phyloP scores from a whole-genome alignment of 169 alveolate species.

The Plasmodium vivax region DNA sequence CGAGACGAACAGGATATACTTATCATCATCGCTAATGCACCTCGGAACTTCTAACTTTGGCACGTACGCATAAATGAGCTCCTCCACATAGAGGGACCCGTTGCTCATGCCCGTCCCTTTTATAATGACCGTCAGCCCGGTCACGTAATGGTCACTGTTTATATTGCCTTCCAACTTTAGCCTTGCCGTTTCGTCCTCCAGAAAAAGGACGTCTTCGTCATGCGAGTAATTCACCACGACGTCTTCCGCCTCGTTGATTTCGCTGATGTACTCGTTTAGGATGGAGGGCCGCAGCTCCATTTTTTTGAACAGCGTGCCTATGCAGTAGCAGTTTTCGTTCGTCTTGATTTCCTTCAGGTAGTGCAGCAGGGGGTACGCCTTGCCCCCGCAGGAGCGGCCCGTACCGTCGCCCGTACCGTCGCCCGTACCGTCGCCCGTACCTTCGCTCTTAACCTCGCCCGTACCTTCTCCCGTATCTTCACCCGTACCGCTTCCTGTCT shows the following conservation, averaged over 20 bases:
- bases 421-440: too few relatives aligned
- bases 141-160: constrained; percentile 57
- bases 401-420: too few relatives aligned
- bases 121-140: constrained; percentile 37
- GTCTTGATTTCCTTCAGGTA: constrained; percentile 49
- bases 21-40: constrained; percentile 46
- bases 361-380: background rate
- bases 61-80: constrained; percentile 52
- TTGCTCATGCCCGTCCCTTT: constrained; percentile 71
- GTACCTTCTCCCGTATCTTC: background rate
- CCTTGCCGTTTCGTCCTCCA: constrained; percentile 74
- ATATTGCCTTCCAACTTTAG: constrained; percentile 71
- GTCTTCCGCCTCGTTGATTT: constrained; percentile 2
- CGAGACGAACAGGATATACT: constrained; percentile 68
- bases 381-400: too few relatives aligned
- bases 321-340: constrained; percentile 74
- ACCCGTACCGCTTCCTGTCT: too few relatives aligned
- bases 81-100: constrained; percentile 70
- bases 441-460: background rate
- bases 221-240: constrained; percentile 27
- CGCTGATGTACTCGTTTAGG: constrained; percentile 76
- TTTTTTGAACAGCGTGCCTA: constrained; percentile 80
- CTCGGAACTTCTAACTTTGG: constrained; percentile 43
- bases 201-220: constrained; percentile 50
- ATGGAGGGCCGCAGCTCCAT: constrained; percentile 81